Percentiles rank a stretch among this genome's conserved stretches.
phyloP scores from a whole-genome alignment of 228 moss, liverwort and hornwort species.

The Sphagnum magellanicum region DNA sequence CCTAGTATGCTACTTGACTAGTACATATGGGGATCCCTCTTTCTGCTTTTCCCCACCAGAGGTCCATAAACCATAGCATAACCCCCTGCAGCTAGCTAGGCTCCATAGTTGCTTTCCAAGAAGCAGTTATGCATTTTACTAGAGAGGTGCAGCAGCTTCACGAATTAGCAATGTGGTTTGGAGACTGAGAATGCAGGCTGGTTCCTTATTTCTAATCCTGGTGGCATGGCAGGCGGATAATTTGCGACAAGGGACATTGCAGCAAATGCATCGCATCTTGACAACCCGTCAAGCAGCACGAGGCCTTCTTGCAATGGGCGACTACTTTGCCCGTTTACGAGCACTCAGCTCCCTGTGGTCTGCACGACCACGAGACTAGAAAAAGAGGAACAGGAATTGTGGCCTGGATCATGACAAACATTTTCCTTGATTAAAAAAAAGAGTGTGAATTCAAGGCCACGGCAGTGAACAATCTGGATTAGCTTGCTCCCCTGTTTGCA shows the following conservation, averaged over 20 bases:
- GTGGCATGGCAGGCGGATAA: slow-evolving; percentile 30
- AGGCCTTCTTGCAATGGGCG: slow-evolving; percentile 60
- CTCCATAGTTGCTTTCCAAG: no score
- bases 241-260: slow-evolving; percentile 49
- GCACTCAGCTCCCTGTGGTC: slow-evolving; percentile 61
- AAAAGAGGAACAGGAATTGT: background rate
- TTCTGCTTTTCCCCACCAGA: no score
- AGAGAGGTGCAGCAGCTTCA: no score
- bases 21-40: no score
- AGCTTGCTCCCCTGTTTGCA: slow-evolving; percentile 14
- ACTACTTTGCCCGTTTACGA: slow-evolving; percentile 51
- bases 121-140: no score
- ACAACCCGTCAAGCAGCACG: slow-evolving; percentile 58
- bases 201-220: no score
- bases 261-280: slow-evolving; percentile 60
- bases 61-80: no score
- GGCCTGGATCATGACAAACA: background rate
- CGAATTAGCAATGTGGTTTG: no score
- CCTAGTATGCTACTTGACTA: no score
- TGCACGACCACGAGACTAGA: slow-evolving; percentile 46
- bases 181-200: no score
- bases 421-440: no score
- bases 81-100: no score
- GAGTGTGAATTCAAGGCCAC: slow-evolving; percentile 26
- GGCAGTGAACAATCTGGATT: slow-evolving; percentile 42